Evolutionary conservation across 208 protist genomes (phyloP), one percentile per base, ranked within the genome.

Genomic region (Crithidia thermophila): DNA sequence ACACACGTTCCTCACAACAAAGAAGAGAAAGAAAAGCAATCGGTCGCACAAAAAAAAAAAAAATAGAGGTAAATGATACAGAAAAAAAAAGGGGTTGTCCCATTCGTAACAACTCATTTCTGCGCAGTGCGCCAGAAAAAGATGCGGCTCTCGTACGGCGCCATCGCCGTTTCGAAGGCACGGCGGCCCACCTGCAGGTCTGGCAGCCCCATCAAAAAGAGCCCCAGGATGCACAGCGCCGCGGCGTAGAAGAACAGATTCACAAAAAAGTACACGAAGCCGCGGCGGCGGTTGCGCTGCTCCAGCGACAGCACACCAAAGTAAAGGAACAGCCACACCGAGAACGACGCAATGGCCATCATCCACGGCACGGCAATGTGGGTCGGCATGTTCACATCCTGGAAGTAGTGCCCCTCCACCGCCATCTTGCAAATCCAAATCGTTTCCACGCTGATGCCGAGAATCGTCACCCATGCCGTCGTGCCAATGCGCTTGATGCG

Each of bases 391-490:
- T 34, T 6, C 8, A 65, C 71, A 36, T 90, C 76, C 7, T 67
- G 64, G 75, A 96, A 96, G 77, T 93, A 94, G n/a, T 69, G 46
- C 10, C 88, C 88, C 64, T 96, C 86, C 34, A 79, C 37, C 21
- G 75, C 58, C 79, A 93, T 78, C 77, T 94, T 93, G n/a, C 34
- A 49, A 43, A 91, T 89, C 47, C 77, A 83, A 13, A 90, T 75
- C 18, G 78, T 86, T 63, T 98, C 94, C 18, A 96, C 61, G 3
- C 79, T 49, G 46, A 97, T 74, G 39, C 60, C 82, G 25, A 91
- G 81, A 33, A 85, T 84, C 11, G 78, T 78, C 20, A 98, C 86
- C 93, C 97, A 98, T 18, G 88, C 86, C 34, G 84, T 92, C 3
- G 95, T 88, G 58, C 95, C 94, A 42, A 98, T 69, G 46, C 90